phyloP scores from a whole-genome alignment of 202 grass and related monocot genomes.

The Setaria viridis region DNA sequence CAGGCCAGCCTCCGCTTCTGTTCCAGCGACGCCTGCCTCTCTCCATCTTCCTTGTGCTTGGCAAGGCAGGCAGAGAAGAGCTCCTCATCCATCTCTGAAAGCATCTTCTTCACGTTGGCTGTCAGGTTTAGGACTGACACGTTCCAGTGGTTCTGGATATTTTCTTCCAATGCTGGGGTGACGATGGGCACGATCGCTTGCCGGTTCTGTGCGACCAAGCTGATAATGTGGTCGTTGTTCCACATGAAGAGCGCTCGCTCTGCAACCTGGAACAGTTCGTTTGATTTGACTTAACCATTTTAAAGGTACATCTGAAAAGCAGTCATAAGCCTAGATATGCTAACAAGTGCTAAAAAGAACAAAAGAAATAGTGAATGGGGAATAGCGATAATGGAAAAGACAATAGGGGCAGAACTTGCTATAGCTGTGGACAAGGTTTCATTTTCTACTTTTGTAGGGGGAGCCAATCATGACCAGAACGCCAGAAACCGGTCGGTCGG shows the following conservation, averaged over 20 bases:
- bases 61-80: slow-evolving; percentile 54
- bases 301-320: not conserved
- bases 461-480: not conserved
- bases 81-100: slow-evolving; percentile 70
- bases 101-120: slow-evolving; percentile 62
- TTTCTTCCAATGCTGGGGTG: slow-evolving; percentile 56
- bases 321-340: not conserved
- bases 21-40: slow-evolving; percentile 38
- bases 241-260: slow-evolving; percentile 72
- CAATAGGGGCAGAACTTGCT: not conserved
- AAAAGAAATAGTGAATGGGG: not conserved
- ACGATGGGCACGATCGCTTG: slow-evolving; percentile 60
- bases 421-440: not conserved
- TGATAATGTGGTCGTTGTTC: slow-evolving; percentile 69
- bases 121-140: slow-evolving; percentile 62
- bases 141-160: slow-evolving; percentile 63
- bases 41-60: slow-evolving; percentile 53
- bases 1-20: slow-evolving; percentile 57
- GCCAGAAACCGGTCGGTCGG: not conserved
- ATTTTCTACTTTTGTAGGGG: not conserved
- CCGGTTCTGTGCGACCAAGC: slow-evolving; percentile 60
- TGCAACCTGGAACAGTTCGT: slow-evolving; percentile 56
- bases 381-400: not conserved
- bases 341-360: not conserved
- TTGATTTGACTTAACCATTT: not conserved